phyloP scores from a whole-genome alignment of 768 basidiomycete genomes.

The Termitomyces heimii region DNA sequence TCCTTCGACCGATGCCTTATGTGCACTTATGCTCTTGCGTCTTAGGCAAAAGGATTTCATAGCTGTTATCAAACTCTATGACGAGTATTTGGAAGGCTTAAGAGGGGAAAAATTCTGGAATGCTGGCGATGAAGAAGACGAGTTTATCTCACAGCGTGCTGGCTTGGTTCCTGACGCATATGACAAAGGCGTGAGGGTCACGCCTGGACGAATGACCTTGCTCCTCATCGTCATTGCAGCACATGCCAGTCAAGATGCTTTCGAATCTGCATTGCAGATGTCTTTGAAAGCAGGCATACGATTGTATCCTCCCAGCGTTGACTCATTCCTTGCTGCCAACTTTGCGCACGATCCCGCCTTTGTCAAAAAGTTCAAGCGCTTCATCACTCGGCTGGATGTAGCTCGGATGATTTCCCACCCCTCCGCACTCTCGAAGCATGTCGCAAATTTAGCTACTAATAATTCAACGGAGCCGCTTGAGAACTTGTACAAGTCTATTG shows the following conservation, averaged over 20 bases:
- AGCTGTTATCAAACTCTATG: slow-evolving; percentile 40
- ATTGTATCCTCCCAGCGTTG: slow-evolving; percentile 26
- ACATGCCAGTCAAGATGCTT: slow-evolving; percentile 51
- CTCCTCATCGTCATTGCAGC: slow-evolving; percentile 56
- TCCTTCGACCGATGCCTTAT: slow-evolving; percentile 41
- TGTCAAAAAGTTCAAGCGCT: slow-evolving; percentile 34
- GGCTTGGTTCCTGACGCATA: slow-evolving; percentile 16
- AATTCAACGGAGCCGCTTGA: slow-evolving; percentile 28
- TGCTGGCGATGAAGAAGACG: slow-evolving; percentile 12
- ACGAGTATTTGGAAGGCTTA: slow-evolving; percentile 24
- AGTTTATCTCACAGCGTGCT: slow-evolving; percentile 1
- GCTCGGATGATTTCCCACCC: slow-evolving; percentile 50
- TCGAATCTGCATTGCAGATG: slow-evolving; percentile 44
- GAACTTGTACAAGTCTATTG: slow-evolving; percentile 44
- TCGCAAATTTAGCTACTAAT: slow-evolving; percentile 37
- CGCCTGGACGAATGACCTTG: slow-evolving; percentile 29
- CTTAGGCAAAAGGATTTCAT: slow-evolving; percentile 34
- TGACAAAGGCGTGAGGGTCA: slow-evolving; percentile 7
- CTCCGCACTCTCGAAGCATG: slow-evolving; percentile 40
- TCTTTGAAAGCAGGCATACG: slow-evolving; percentile 33
- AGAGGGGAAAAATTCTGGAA: slow-evolving; percentile 17
- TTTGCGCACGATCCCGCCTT: slow-evolving; percentile 31
- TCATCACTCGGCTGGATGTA: slow-evolving; percentile 39
- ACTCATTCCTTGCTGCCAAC: slow-evolving; percentile 30
- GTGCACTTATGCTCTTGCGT: slow-evolving; percentile 41